Evolutionary conservation across 345 rosid species (phyloP), one percentile per base, ranked within the genome.

Genomic region (Salix arbutifolia): DNA sequence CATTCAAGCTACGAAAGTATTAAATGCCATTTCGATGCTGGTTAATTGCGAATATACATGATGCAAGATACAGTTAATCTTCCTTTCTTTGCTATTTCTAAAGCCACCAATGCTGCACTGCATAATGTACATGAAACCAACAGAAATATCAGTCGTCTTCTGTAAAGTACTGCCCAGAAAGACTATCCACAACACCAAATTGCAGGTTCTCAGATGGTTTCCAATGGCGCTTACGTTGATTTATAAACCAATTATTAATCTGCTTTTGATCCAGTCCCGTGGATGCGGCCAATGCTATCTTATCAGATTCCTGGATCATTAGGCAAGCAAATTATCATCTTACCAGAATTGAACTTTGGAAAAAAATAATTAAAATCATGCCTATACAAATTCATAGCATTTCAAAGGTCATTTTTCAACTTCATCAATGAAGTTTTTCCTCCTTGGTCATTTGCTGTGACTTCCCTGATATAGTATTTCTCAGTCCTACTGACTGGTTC

Each of bases 181-280:
- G 64, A 48, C 40, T 74, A 74, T 75, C 79, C 81, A n/a, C 60
- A 23, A 78, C 69, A 23, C 70, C 76, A 60, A 66, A 78, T 71
- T 74, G 81, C 81, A 77, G 71, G 81, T 71, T 78, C 64, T 82
- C 84, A 2, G 84, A 58, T 0, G 81, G 81, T 61, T 82, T 82
- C 84, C 84, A 82, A 65, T 82, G 81, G 12, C 84, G 81, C 65
- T 82, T 82, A 6, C 84, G 38, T 71, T 82, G 84, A 53, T 82
- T 82, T 65, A 82, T 82, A 46, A 82, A 82, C 84, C 84, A 82
- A 37, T 82, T 82, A 25, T 82, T 82, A 31, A 82, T 82, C 71
- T 82, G 84, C 66, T 82, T 82, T 77, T 78, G 84, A 78, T 82
- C 84, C 37, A 82, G 73, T 18, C 84, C 84, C 18, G 84, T 82